Evolutionary conservation across 1,284 basidiomycete genomes (phyloP).

Genomic region (Puccinia brachypodii): DNA sequence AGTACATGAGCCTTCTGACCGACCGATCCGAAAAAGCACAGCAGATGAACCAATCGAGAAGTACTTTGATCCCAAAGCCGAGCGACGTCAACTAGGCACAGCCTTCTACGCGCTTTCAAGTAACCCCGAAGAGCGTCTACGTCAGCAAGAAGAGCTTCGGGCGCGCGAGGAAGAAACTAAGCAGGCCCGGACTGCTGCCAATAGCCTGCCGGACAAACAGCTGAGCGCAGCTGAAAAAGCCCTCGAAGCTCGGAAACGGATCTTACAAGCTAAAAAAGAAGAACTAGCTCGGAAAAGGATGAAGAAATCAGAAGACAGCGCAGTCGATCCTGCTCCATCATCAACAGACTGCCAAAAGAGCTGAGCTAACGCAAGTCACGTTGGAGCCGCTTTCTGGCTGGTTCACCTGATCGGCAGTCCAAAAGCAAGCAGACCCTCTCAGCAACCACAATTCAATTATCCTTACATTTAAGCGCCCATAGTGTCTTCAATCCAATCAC

Average conservation of each 20-base stretch:
- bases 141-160: constrained; percentile 25
- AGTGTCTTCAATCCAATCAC: too few relatives aligned
- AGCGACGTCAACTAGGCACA: constrained; percentile 27
- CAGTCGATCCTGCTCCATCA: background rate
- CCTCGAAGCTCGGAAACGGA: constrained; percentile 11
- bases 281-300: constrained; percentile 21
- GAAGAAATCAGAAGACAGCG: background rate
- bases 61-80: constrained; percentile 30
- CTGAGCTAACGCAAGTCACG: too few relatives aligned
- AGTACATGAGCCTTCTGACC: background rate
- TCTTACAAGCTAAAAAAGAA: constrained; percentile 6
- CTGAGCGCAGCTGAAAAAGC: background rate
- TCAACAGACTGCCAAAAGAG: too few relatives aligned
- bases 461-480: too few relatives aligned
- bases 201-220: background rate
- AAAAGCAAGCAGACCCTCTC: too few relatives aligned
- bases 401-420: too few relatives aligned
- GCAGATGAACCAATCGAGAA: constrained; percentile 30
- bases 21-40: background rate
- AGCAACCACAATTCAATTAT: too few relatives aligned
- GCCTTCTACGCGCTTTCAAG: constrained; percentile 18
- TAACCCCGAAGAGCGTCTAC: constrained; percentile 17
- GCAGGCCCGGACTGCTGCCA: background rate
- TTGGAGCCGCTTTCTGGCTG: too few relatives aligned
- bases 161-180: constrained; percentile 13